phyloP scores from a whole-genome alignment of 345 rosid genomes.

The Sonneratia alba region DNA sequence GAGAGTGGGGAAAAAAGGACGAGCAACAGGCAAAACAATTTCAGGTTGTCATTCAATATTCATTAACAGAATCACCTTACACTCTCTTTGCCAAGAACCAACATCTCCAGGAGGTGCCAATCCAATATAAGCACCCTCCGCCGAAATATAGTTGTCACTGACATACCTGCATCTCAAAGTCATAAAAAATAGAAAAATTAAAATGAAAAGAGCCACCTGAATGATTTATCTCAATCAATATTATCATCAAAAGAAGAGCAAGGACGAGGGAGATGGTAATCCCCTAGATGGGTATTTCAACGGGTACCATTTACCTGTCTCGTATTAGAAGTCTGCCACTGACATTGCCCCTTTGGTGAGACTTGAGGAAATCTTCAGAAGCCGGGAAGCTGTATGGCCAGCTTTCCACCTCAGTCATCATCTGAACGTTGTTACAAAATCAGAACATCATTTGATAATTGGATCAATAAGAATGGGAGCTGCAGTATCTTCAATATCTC shows the following conservation, averaged over 20 bases:
- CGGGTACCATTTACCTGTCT: constrained; percentile 41
- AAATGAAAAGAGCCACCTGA: neutral
- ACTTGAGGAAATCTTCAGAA: constrained; percentile 63
- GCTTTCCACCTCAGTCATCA: constrained; percentile 53
- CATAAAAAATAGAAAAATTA: neutral
- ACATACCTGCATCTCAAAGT: constrained; percentile 36
- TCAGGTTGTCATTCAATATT: neutral
- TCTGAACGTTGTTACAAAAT: constrained; percentile 23
- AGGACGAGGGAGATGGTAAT: no score
- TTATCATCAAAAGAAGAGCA: neutral
- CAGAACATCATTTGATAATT: neutral
- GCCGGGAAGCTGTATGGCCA: constrained; percentile 94
- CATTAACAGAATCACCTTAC: constrained; percentile 37
- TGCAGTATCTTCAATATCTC: constrained; percentile 3
- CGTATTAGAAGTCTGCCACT: constrained; percentile 55
- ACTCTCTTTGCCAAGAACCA: constrained; percentile 83
- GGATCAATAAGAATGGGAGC: neutral
- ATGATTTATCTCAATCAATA: neutral
- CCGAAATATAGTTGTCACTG: constrained; percentile 30
- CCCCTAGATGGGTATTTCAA: neutral
- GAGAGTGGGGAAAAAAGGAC: neutral
- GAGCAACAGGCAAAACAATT: neutral
- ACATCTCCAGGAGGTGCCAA: constrained; percentile 64
- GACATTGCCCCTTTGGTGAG: constrained; percentile 62
- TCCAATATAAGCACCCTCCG: constrained; percentile 60